Conservation (phyloP, 805 yeast species). For the Starmerella geochares region DNA sequence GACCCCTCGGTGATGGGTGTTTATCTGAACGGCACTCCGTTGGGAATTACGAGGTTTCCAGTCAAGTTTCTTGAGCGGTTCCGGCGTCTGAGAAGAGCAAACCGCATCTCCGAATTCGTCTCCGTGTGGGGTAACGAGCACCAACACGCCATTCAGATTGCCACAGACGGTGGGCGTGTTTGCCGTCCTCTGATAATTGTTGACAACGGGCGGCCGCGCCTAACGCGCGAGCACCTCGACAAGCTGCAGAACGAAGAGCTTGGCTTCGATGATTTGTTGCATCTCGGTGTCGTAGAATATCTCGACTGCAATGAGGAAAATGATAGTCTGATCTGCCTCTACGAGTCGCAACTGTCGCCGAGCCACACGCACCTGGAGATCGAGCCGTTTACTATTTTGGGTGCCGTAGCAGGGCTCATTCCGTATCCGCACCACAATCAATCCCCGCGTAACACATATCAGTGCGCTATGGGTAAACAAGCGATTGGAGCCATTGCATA, state of each 20-base stretch:
- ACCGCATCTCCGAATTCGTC: slow-evolving; percentile 79
- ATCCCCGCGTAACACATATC: slow-evolving; percentile 85
- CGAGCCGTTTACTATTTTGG: slow-evolving; percentile 85
- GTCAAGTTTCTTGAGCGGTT: slow-evolving; percentile 68
- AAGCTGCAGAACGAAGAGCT: slow-evolving; percentile 56
- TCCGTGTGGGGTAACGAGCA: slow-evolving; percentile 84
- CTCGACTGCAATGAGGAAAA: slow-evolving; percentile 96
- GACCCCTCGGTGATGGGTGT: slow-evolving; percentile 71
- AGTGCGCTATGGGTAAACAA: slow-evolving; percentile 96
- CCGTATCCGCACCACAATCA: slow-evolving; percentile 91
- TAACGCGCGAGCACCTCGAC: slow-evolving; percentile 57
- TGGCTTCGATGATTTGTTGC: slow-evolving; percentile 84
- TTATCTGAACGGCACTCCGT: slow-evolving; percentile 83
- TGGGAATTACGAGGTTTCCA: slow-evolving; percentile 84
- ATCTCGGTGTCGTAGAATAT: slow-evolving; percentile 82
- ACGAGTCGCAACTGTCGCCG: slow-evolving; percentile 51
- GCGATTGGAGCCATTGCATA: slow-evolving; percentile 99
- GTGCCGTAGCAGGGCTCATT: slow-evolving; percentile 86
- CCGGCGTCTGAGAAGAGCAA: slow-evolving; percentile 70
- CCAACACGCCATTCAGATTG: slow-evolving; percentile 89
- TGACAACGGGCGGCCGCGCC: slow-evolving; percentile 56
- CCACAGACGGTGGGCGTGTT: slow-evolving; percentile 97
- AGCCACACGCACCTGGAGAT: slow-evolving; percentile 80
- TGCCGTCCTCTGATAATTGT: slow-evolving; percentile 94
- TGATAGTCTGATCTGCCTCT: slow-evolving; percentile 82